phyloP scores from a whole-genome alignment of 1,139 yeast genomes.

The Diutina siamensis region DNA sequence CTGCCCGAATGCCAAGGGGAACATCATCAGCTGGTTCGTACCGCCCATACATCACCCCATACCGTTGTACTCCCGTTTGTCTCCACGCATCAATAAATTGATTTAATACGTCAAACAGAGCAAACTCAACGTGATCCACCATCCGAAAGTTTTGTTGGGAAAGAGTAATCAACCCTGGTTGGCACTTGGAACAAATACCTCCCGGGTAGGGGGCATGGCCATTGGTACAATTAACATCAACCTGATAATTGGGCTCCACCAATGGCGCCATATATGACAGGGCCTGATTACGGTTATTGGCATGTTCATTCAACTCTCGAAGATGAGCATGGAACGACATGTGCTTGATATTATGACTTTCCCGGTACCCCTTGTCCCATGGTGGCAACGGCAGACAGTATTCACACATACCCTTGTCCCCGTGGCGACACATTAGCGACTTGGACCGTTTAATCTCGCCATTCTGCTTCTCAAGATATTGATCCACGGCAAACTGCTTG shows the following conservation, averaged over 20 bases:
- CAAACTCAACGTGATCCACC: slow-evolving; percentile 96
- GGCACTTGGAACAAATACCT: slow-evolving; percentile 96
- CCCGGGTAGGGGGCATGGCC: slow-evolving; percentile 92
- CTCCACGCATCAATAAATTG: slow-evolving; percentile 89
- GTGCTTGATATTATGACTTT: slow-evolving; percentile 74
- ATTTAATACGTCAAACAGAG: slow-evolving; percentile 61
- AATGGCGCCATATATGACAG: slow-evolving; percentile 72
- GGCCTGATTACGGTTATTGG: slow-evolving; percentile 46
- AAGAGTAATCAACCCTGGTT: slow-evolving; percentile 87
- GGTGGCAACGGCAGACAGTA: slow-evolving; percentile 95
- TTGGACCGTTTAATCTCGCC: slow-evolving; percentile 64
- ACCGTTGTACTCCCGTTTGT: slow-evolving; percentile 72
- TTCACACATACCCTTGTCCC: slow-evolving; percentile 95
- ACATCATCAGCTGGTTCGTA: slow-evolving; percentile 71
- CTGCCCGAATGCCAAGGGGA: slow-evolving; percentile 89
- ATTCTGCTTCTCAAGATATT: slow-evolving; percentile 47
- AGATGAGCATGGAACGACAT: slow-evolving; percentile 77
- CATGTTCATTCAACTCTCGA: slow-evolving; percentile 50
- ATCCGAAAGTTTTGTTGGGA: slow-evolving; percentile 85
- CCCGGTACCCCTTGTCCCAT: slow-evolving; percentile 73
- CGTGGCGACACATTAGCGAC: slow-evolving; percentile 70
- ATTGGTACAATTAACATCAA: slow-evolving; percentile 51
- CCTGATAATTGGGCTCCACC: slow-evolving; percentile 56
- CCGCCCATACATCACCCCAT: slow-evolving; percentile 75
- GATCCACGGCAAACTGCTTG: slow-evolving; percentile 51